Percentiles rank a stretch among this genome's conserved stretches.
Conservation (phyloP, 441 rosid genomes). For the Adansonia grandidieri region DNA sequence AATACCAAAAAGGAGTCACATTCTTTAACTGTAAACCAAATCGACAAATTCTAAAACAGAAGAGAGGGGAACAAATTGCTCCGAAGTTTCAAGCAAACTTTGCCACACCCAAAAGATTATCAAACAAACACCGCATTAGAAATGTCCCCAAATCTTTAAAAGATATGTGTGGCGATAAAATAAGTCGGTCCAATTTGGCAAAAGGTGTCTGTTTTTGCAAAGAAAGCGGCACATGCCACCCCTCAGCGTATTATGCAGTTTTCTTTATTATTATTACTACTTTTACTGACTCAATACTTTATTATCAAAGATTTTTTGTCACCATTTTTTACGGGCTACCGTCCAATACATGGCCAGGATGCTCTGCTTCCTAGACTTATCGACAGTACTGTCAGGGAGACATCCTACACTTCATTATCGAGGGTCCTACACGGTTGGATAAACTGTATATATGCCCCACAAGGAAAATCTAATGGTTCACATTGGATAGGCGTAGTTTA, state of each 20-base stretch:
- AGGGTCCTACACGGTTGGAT: not conserved
- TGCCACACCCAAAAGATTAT: not conserved
- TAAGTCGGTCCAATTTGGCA: not conserved
- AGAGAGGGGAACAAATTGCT: not conserved
- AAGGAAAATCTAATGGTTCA: not conserved
- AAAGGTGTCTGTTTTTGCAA: not conserved
- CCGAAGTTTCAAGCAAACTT: constrained; percentile 6
- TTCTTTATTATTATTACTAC: not conserved
- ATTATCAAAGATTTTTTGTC: not conserved
- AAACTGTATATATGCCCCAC: not conserved
- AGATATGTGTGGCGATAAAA: constrained; percentile 3
- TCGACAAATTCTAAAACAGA: not conserved
- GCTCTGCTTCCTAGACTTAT: not conserved
- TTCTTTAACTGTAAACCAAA: not conserved
- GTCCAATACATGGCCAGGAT: not conserved
- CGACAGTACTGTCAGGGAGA: not conserved
- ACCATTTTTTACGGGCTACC: constrained; percentile 20
- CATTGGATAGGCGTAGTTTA: not conserved
- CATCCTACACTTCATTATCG: not conserved
- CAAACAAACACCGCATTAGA: not conserved
- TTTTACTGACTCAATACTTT: not conserved
- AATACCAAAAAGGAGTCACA: constrained; percentile 16
- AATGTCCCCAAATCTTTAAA: not conserved
- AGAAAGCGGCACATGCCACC: constrained; percentile 20
- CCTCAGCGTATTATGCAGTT: constrained; percentile 18